Evolutionary conservation across 2,329 filamentous ascomycete species (phyloP), one percentile per base, ranked within the genome.

Genomic region (Bipolaris victoriae): DNA sequence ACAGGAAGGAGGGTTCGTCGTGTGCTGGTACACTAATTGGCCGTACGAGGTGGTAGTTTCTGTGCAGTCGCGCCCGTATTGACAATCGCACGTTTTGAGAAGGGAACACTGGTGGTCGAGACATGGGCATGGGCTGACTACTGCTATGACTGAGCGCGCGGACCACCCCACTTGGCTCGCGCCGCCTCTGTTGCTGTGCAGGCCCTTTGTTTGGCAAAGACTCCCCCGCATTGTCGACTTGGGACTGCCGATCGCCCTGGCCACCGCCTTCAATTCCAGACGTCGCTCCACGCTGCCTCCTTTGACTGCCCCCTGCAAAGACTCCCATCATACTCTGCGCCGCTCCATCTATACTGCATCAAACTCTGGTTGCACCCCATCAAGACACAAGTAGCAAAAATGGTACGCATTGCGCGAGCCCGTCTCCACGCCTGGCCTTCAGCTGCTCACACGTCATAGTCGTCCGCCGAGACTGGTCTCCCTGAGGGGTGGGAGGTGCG

Each of bases 401-500:
- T 75, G 72, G 72, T 75, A 68, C 62, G 71, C 64, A 48, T 46
- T 22, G 51, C 51, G 51, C 55, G 29, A 16, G n/a, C 39, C 6
- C n/a, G 7, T 15, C 10, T 16, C 37, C 33, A 39, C 52, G 50
- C 44, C 33, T 35, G 26, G 48, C 37, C 40, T 40, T 56, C 43
- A 57, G 56, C 48, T 65, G 65, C 73, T 64, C 73, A 65, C 59
- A 47, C 39, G 47, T 51, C 56, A 50, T 55, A 74, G 71, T 69
- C 70, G n/a, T 66, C 69, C 26, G 56, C 54, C 37, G 68, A 72
- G 48, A 72, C 73, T 31, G 94, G 94, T 76, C 87, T 97, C 63
- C 93, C 93, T 61, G 78, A 87, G 48, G 87, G 88, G 77, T 97
- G 94, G 93, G 95, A 98, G 81, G 92, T 99, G 74, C 92, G 95